phyloP scores from a whole-genome alignment of 345 rosid species.

The Gossypium australe region DNA sequence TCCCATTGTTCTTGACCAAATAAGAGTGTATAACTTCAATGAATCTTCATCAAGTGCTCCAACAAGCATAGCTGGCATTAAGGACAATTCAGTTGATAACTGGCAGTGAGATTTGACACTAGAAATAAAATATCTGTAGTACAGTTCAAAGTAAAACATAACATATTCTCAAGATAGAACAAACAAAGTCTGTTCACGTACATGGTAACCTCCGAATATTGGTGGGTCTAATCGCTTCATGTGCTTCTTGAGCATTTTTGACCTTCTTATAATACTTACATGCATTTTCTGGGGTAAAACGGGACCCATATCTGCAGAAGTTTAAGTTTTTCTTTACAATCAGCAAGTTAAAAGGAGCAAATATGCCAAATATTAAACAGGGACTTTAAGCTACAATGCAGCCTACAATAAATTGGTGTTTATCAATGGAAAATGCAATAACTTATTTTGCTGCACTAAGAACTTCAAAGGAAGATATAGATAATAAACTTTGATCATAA shows the following conservation, averaged over 20 bases:
- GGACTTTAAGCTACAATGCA: background rate
- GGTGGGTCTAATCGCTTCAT: slow-evolving; percentile 99
- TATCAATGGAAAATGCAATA: background rate
- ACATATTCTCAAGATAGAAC: background rate
- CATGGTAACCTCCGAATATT: slow-evolving; percentile 74
- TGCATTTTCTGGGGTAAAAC: slow-evolving; percentile 47
- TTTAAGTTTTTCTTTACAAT: slow-evolving; percentile 10
- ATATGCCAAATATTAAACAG: background rate
- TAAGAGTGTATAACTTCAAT: slow-evolving; percentile 79
- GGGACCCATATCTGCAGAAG: slow-evolving; percentile 63
- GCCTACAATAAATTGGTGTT: background rate
- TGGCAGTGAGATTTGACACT: background rate
- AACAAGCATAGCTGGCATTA: slow-evolving; percentile 54
- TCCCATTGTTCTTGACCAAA: slow-evolving; percentile 90
- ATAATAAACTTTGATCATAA: background rate
- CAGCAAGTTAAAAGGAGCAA: slow-evolving; percentile 2
- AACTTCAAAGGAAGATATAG: slow-evolving; percentile 10
- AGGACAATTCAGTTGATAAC: slow-evolving; percentile 14
- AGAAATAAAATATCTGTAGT: slow-evolving; percentile 10
- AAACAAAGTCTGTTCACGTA: slow-evolving; percentile 22
- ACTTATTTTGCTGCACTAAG: background rate
- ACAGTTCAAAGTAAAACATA: background rate
- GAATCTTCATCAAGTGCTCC: slow-evolving; percentile 81
- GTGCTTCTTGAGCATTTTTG: slow-evolving; percentile 98
- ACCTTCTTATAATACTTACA: slow-evolving; percentile 89